These are phyloP conservation scores for Euphorbia corollata DNA, from an alignment of 441 rosid genomes.

Conservation along the genomic window DNA sequence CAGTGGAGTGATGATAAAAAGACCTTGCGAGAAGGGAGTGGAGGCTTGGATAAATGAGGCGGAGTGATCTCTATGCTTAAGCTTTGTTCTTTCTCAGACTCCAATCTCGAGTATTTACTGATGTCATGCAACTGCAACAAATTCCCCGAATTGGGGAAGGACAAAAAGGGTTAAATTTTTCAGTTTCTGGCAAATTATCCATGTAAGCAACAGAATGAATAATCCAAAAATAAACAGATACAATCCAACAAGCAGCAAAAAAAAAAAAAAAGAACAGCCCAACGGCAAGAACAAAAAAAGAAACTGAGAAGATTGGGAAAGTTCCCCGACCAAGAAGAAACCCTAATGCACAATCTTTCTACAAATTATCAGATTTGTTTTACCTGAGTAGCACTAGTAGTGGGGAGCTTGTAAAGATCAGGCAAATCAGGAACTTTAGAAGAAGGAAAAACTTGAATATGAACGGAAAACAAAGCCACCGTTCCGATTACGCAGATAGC, in stretches of 20 bases:
- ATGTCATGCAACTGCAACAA: slow-evolving; percentile 31
- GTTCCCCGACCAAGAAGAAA: neutral
- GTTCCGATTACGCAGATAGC: slow-evolving; percentile 56
- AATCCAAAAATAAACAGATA: slow-evolving; percentile 1
- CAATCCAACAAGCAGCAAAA: slow-evolving; percentile 2
- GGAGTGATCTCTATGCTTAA: slow-evolving; percentile 56
- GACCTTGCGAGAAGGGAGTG: slow-evolving; percentile 59
- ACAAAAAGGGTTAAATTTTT: neutral
- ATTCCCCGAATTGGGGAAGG: neutral
- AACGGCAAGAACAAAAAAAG: neutral
- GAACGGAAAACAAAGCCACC: slow-evolving; percentile 50
- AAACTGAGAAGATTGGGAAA: slow-evolving; percentile 1
- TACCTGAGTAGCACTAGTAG: slow-evolving; percentile 38
- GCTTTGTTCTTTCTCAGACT: slow-evolving; percentile 38
- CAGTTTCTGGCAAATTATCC: neutral
- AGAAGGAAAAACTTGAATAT: slow-evolving; percentile 52
- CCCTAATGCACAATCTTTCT: slow-evolving; percentile 6
- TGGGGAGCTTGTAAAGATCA: slow-evolving; percentile 42
- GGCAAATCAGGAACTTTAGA: slow-evolving; percentile 38
- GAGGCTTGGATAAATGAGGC: slow-evolving; percentile 42
- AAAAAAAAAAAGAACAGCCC: slow-evolving; percentile 1
- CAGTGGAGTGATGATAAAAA: slow-evolving; percentile 9
- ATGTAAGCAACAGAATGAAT: neutral
- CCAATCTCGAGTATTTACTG: slow-evolving; percentile 30
- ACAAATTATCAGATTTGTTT: neutral